A percentile compares a stretch with the other conserved stretches of the same genome.
phyloP scores from a whole-genome alignment of 768 basidiomycete genomes.

The Leccinum ochraceum region DNA sequence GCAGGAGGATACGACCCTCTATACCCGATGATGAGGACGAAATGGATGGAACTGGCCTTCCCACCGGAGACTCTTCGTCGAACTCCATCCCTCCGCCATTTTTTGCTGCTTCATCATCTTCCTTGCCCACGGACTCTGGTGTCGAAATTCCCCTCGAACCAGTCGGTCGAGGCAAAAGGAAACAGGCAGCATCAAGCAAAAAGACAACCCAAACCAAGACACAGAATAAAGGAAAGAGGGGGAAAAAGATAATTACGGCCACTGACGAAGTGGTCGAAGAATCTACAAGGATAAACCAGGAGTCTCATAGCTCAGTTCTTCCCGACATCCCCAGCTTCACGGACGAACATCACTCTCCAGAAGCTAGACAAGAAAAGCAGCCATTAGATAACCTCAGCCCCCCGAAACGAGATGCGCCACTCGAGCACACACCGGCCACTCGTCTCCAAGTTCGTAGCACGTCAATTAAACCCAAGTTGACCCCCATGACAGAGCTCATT shows the following conservation, averaged over 20 bases:
- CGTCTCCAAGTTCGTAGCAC: slow-evolving; percentile 29
- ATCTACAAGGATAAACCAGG: slow-evolving; percentile 5
- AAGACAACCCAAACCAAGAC: slow-evolving; percentile 25
- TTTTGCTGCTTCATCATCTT: slow-evolving; percentile 48
- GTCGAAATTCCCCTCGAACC: slow-evolving; percentile 26
- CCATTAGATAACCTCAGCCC: slow-evolving; percentile 6
- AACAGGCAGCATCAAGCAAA: slow-evolving; percentile 15
- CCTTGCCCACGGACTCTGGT: slow-evolving; percentile 28
- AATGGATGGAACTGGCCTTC: slow-evolving; percentile 12
- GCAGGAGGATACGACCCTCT: slow-evolving; percentile 23
- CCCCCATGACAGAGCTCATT: slow-evolving; percentile 77
- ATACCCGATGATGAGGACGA: slow-evolving; percentile 15
- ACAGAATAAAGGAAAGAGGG: slow-evolving; percentile 28
- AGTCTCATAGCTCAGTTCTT: background rate
- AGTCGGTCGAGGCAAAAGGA: slow-evolving; percentile 14
- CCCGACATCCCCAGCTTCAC: slow-evolving; percentile 2
- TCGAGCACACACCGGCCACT: slow-evolving; percentile 14
- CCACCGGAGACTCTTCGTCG: background rate
- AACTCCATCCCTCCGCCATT: slow-evolving; percentile 42
- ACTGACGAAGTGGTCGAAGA: slow-evolving; percentile 15
- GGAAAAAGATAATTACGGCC: slow-evolving; percentile 16
- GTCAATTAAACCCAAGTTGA: slow-evolving; percentile 53
- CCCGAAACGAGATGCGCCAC: background rate
- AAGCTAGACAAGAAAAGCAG: slow-evolving; percentile 15
- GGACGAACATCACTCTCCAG: slow-evolving; percentile 1